These are phyloP conservation scores for Alternaria ventricosa DNA, from an alignment of 2,329 filamentous ascomycete genomes.

Conservation along the genomic window DNA sequence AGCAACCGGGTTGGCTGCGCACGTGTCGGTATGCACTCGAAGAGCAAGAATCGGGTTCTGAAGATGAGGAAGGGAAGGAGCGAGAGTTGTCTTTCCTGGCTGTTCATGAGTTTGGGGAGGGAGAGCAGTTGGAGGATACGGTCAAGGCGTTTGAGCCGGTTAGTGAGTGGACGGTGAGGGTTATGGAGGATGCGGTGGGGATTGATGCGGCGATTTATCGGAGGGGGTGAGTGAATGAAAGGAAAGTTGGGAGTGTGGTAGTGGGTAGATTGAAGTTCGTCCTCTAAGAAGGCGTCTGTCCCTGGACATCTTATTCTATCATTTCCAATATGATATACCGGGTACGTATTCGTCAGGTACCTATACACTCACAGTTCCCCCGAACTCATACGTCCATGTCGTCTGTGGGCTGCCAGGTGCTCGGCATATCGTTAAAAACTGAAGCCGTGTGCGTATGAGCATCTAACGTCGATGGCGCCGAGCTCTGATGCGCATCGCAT, in stretches of 20 bases:
- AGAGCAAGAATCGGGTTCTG: slow-evolving; percentile 6
- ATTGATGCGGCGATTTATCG: slow-evolving; percentile 41
- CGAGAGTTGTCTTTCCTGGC: slow-evolving; percentile 32
- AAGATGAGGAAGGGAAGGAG: slow-evolving; percentile 8
- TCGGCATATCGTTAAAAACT: background rate
- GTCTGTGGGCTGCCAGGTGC: background rate
- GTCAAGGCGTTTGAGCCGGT: slow-evolving; percentile 37
- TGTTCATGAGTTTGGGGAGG: slow-evolving; percentile 40
- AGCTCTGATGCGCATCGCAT: background rate
- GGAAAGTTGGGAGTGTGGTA: background rate
- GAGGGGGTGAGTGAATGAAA: slow-evolving; percentile 5
- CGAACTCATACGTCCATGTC: background rate
- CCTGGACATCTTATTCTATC: too few relatives aligned
- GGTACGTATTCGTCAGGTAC: background rate
- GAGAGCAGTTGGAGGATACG: slow-evolving; percentile 32
- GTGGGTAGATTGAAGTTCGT: background rate
- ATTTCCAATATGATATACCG: background rate
- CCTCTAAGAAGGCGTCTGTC: background rate
- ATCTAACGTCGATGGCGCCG: background rate
- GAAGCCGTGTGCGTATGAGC: background rate
- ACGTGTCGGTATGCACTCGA: slow-evolving; percentile 30
- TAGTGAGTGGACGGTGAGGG: slow-evolving; percentile 41
- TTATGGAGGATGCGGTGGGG: slow-evolving; percentile 26
- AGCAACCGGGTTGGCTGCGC: slow-evolving; percentile 36
- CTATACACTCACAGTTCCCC: background rate